A percentile compares a stretch with the other conserved stretches of the same genome.
Evolutionary conservation across 257 asterid species (phyloP).

Genomic region (Osmanthus fragrans): DNA sequence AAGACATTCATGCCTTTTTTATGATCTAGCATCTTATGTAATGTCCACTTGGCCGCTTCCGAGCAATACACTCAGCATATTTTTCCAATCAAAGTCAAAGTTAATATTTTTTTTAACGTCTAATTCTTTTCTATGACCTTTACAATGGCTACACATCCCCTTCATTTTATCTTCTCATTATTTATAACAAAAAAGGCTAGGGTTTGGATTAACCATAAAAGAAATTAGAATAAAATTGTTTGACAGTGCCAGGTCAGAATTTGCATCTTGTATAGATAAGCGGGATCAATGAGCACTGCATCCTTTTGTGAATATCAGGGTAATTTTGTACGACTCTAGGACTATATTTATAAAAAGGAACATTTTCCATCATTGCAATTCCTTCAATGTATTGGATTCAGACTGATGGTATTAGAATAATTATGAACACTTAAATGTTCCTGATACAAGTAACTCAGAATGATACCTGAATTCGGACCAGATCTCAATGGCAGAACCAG

Average conservation of each 20-base stretch:
- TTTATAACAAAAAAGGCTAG: background rate
- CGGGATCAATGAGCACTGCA: background rate
- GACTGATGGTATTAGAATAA: conserved; percentile 13
- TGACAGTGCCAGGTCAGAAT: background rate
- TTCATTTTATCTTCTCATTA: background rate
- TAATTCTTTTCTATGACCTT: background rate
- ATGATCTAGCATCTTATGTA: background rate
- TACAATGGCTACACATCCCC: background rate
- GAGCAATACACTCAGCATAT: background rate
- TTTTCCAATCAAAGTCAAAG: background rate
- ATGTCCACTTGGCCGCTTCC: background rate
- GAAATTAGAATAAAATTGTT: background rate
- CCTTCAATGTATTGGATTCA: background rate
- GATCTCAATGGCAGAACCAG: conserved; percentile 84
- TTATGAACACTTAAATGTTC: conserved; percentile 4
- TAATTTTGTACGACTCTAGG: background rate
- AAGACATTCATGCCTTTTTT: background rate
- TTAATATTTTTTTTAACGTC: background rate
- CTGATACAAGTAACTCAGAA: conserved; percentile 6
- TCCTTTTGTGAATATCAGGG: background rate
- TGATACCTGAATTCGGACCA: conserved; percentile 93
- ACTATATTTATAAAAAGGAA: background rate
- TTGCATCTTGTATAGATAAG: background rate
- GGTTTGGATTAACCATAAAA: background rate
- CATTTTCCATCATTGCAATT: background rate